These are phyloP conservation scores for Fusarium sp. DNA, from an alignment of 2,329 filamentous ascomycete genomes.

Conservation along the genomic window DNA sequence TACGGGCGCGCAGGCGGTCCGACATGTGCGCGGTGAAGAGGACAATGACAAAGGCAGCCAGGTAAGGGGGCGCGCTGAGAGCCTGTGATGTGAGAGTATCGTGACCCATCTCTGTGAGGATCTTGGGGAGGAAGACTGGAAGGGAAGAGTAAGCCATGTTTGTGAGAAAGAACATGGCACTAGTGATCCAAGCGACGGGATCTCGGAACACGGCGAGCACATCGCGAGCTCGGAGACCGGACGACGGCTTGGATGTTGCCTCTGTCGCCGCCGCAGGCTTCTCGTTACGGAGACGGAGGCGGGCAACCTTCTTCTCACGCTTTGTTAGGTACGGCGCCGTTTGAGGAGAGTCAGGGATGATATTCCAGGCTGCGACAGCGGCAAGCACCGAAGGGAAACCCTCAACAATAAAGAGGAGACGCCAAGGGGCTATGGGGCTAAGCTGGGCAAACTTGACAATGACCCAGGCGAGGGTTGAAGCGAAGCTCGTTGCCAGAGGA, in stretches of 20 bases:
- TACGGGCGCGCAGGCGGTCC: slow-evolving; percentile 73
- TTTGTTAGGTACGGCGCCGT: slow-evolving; percentile 72
- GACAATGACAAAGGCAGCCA: slow-evolving; percentile 78
- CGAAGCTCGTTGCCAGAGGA: slow-evolving; percentile 80
- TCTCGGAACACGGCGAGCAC: slow-evolving; percentile 60
- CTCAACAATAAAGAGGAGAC: slow-evolving; percentile 85
- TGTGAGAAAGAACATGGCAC: slow-evolving; percentile 86
- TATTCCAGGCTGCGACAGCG: slow-evolving; percentile 77
- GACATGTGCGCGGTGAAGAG: slow-evolving; percentile 79
- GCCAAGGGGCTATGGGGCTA: slow-evolving; percentile 82
- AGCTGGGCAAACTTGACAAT: slow-evolving; percentile 76
- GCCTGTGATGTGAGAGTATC: slow-evolving; percentile 76
- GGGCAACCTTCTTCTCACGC: slow-evolving; percentile 77
- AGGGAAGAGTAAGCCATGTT: slow-evolving; percentile 91
- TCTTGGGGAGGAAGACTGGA: slow-evolving; percentile 87
- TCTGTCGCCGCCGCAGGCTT: slow-evolving; percentile 43
- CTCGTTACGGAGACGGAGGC: slow-evolving; percentile 71
- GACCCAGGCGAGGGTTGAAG: slow-evolving; percentile 81
- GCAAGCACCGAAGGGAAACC: slow-evolving; percentile 86
- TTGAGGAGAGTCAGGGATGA: slow-evolving; percentile 81
- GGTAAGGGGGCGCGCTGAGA: slow-evolving; percentile 83
- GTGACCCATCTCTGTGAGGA: slow-evolving; percentile 82
- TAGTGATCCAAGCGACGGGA: slow-evolving; percentile 72
- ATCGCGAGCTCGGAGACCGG: slow-evolving; percentile 65
- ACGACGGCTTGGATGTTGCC: slow-evolving; percentile 26